Conservation (phyloP, 2,329 filamentous ascomycete genomes). For the Dactylellina cionopaga region DNA sequence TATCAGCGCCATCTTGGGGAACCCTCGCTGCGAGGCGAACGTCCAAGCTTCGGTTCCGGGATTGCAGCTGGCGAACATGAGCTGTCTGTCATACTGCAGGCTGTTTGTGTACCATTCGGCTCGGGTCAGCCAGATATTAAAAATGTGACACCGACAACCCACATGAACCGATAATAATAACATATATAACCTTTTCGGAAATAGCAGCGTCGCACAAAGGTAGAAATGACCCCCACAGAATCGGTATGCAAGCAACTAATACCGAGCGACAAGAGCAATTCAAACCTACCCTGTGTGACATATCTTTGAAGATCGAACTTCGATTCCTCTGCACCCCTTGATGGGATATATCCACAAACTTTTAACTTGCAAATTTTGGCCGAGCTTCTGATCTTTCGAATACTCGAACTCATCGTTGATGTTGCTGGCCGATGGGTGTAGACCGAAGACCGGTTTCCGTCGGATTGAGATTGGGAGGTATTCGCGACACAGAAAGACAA, state of each 20-base stretch:
- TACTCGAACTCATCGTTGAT: slow-evolving; percentile 68
- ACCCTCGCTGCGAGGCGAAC: slow-evolving; percentile 76
- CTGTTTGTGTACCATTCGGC: slow-evolving; percentile 45
- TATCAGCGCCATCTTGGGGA: slow-evolving; percentile 76
- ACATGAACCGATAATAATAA: no score
- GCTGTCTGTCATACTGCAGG: slow-evolving; percentile 81
- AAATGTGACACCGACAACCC: no score
- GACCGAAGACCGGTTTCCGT: slow-evolving; percentile 34
- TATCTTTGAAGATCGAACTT: slow-evolving; percentile 74
- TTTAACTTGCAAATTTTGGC: slow-evolving; percentile 67
- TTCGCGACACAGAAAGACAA: slow-evolving; percentile 31
- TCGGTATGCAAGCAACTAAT: not conserved
- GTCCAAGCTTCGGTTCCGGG: slow-evolving; percentile 69
- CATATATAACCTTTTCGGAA: no score
- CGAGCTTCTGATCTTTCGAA: slow-evolving; percentile 59
- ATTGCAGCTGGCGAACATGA: slow-evolving; percentile 72
- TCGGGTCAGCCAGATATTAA: no score
- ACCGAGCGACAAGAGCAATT: not conserved
- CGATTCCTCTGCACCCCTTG: slow-evolving; percentile 82
- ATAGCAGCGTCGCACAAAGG: no score
- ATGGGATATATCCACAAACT: slow-evolving; percentile 83
- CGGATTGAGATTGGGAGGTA: slow-evolving; percentile 27
- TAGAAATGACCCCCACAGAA: not conserved
- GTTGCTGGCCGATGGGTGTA: slow-evolving; percentile 62
- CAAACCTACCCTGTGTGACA: slow-evolving; percentile 59